Evolutionary conservation across 148 eudicot species (phyloP).

Genomic region (Suaeda aralocaspica): DNA sequence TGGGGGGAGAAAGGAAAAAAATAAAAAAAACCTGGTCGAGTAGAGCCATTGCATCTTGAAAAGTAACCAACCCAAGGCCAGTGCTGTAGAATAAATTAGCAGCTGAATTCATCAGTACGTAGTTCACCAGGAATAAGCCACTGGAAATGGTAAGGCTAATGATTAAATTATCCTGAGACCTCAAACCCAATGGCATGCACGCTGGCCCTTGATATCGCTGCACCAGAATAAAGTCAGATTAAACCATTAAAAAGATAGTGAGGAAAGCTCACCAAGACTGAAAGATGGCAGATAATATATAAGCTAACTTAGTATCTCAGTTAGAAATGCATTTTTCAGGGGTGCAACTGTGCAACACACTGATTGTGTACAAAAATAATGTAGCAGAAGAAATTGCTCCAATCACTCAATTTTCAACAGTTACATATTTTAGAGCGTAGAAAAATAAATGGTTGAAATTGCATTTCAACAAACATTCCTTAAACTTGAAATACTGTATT

Average conservation of each 20-base stretch:
- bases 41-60: constrained; percentile 72
- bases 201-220: constrained; percentile 42
- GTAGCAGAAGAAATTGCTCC: no score
- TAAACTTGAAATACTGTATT: background rate
- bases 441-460: background rate
- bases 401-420: no score
- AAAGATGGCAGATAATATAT: background rate
- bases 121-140: constrained; percentile 82
- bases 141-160: constrained; percentile 62
- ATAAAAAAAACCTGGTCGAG: constrained; percentile 65
- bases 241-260: background rate
- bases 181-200: constrained; percentile 39
- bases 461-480: background rate
- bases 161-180: constrained; percentile 65
- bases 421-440: background rate
- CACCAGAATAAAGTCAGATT: constrained; percentile 5
- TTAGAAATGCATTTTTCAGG: background rate
- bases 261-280: background rate
- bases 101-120: constrained; percentile 63
- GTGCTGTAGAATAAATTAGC: constrained; percentile 65
- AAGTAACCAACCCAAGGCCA: constrained; percentile 70
- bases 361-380: no score
- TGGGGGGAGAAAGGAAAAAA: constrained; percentile 20
- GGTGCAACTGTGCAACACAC: no score
- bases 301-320: background rate